These are phyloP conservation scores for Paramecium bursaria DNA, from an alignment of 73 alveolate genomes.

Conservation along the genomic window DNA sequence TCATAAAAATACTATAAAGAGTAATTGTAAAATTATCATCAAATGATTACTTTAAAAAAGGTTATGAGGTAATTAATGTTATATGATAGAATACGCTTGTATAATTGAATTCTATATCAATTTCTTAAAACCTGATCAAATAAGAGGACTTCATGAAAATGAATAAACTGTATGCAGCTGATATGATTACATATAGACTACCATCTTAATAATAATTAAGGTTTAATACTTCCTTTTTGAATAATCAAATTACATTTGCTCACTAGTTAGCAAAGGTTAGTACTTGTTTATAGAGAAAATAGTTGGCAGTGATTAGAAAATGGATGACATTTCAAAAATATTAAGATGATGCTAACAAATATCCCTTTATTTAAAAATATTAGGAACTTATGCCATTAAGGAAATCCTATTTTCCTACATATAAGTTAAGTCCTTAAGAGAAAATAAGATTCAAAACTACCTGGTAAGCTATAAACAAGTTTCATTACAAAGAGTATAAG, in stretches of 20 bases:
- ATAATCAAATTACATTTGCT: conserved; percentile 10
- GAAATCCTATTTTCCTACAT: conserved; percentile 8
- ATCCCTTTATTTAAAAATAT: background rate
- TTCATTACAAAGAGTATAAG: conserved; percentile 7
- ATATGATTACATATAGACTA: conserved; percentile 18
- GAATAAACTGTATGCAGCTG: conserved; percentile 26
- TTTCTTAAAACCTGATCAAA: background rate
- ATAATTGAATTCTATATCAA: too few relatives aligned
- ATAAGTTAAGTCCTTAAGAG: background rate
- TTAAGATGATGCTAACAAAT: background rate
- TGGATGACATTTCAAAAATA: conserved; percentile 5
- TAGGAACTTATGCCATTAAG: conserved; percentile 44
- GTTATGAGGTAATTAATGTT: too few relatives aligned
- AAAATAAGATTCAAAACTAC: background rate
- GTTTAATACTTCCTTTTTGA: background rate
- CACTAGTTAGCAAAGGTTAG: conserved; percentile 5
- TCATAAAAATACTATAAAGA: background rate
- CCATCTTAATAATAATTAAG: background rate
- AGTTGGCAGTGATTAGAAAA: background rate
- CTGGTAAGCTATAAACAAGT: background rate
- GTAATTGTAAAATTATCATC: background rate
- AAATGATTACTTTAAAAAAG: too few relatives aligned
- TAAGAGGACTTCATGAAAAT: conserved; percentile 18
- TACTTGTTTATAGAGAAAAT: background rate
- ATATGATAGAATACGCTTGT: too few relatives aligned